Base-by-base conservation (phyloP, 352 stramenopile genomes). In the Pilasporangium apinafurcum region DNA sequence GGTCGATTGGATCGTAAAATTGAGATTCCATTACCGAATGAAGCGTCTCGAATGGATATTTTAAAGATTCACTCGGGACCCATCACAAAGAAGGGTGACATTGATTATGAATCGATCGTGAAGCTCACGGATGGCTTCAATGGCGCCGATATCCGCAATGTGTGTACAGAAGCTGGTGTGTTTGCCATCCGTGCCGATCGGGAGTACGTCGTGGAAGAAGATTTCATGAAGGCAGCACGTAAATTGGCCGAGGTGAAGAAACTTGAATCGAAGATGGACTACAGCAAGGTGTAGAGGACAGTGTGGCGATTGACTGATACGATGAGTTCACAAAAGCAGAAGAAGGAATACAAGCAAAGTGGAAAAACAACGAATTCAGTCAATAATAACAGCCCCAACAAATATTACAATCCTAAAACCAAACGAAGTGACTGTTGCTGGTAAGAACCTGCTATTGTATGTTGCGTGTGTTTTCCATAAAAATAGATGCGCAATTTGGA, bases 231-330 rank as follows among this genome's bases (percentile, higher is more conserved):
- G 83, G 97, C 97, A 2, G 96, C 95, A 37, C 86, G 97, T 45
- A 99, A 99, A 82, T 87, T 99, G 56, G 86, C 88, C 25, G 97
- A 99, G 54, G 96, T 88, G 47, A 99, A 99, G 91, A 99, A 99
- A 73, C 86, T 99, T 34, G 97, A 99, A 78, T 98, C 85, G 42
- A 99, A 99, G 80, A 92, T 99, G 69, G 96, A 99, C 74, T 99
- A 99, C 75, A 97, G 83, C 75, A 99, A 99, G 78, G 95, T 99
- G 56, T 99, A 98, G 62, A 21, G 18, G 4, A 33, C 35, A 44
- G 25, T 20, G 4, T n/a, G n/a, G n/a, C n/a, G 13, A 48, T 28
- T 8, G 8, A 46, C 13, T 30, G n/a, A 27, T 25, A 9, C 10
- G 17, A 5, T 26, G 8, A 24, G 3, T 10, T 20, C 25, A 9